Conservation (phyloP, 306 rosid genomes). For the Vigna reflexopilosa region DNA sequence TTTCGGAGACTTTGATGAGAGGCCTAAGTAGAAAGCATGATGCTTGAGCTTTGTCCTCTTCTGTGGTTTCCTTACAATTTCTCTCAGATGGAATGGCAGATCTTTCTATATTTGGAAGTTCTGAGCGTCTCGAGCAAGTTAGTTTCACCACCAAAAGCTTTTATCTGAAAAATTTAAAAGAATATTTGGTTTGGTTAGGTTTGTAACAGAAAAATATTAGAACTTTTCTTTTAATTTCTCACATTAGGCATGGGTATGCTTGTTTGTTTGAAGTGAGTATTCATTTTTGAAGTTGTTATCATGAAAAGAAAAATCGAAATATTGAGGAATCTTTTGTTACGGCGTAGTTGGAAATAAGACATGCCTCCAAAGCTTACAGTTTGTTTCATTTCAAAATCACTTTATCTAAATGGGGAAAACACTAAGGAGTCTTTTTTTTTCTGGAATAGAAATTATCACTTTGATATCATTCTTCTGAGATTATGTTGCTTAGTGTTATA, state of each 20-base stretch:
- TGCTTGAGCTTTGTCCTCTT: constrained; percentile 68
- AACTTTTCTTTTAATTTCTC: not conserved
- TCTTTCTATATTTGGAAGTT: constrained; percentile 65
- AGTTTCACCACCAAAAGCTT: constrained; percentile 47
- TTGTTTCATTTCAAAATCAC: constrained; percentile 14
- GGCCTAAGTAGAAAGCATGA: constrained; percentile 67
- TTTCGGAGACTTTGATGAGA: constrained; percentile 75
- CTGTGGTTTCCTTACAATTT: constrained; percentile 55
- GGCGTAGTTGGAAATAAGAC: not conserved
- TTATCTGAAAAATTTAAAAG: not conserved
- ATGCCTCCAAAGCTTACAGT: not conserved
- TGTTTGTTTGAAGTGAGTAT: not conserved
- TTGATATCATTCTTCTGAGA: constrained; percentile 35
- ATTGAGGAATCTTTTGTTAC: not conserved
- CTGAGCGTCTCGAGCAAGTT: constrained; percentile 83
- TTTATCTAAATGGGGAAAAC: constrained; percentile 5
- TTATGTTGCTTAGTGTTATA: constrained; percentile 8
- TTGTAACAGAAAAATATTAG: not conserved
- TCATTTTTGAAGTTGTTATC: not conserved
- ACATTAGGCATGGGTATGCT: not conserved
- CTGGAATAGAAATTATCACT: constrained; percentile 23
- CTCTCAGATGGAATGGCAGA: constrained; percentile 99
- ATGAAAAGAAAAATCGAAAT: constrained; percentile 6
- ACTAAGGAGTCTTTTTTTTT: constrained; percentile 1
- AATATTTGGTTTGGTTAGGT: constrained; percentile 3